phyloP scores from a whole-genome alignment of 1,284 basidiomycete genomes.

The Gomphus sp. region DNA sequence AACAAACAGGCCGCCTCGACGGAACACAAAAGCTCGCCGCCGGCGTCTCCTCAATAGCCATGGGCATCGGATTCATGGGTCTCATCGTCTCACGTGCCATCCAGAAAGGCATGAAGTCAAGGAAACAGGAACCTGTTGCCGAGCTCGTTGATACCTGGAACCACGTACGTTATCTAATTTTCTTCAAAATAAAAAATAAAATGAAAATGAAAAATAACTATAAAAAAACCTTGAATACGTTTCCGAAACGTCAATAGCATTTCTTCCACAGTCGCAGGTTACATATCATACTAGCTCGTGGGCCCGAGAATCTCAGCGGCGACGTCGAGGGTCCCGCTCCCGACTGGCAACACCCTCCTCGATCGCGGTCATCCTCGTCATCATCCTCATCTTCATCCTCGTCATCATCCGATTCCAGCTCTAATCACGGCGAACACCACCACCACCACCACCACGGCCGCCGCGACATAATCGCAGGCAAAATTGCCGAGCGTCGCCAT shows the following conservation, averaged over 20 bases:
- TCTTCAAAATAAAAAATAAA: too few species aligned
- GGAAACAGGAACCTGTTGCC: conserved; percentile 8
- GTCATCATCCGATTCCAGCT: background rate
- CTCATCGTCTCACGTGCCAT: conserved; percentile 12
- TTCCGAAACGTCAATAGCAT: conserved; percentile 19
- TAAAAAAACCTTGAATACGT: too few species aligned
- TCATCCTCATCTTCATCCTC: background rate
- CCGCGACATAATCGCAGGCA: background rate
- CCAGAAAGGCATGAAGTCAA: conserved; percentile 9
- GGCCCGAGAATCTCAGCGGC: conserved; percentile 20
- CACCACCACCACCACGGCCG: background rate
- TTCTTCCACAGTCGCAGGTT: conserved; percentile 30
- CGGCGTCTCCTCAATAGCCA: conserved; percentile 11
- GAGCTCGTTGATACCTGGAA: conserved; percentile 8
- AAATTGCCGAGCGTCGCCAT: background rate
- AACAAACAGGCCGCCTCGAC: conserved; percentile 20
- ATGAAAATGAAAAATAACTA: too few species aligned
- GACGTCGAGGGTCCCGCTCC: conserved; percentile 12
- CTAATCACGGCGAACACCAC: background rate
- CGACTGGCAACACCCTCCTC: background rate
- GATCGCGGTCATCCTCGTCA: background rate
- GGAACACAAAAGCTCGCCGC: conserved; percentile 11
- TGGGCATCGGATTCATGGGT: conserved; percentile 8
- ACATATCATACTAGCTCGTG: conserved; percentile 27
- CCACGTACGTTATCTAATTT: background rate